Evolutionary conservation across 441 rosid species (phyloP), one percentile per base, ranked within the genome.

Genomic region (Metrosideros polymorpha): DNA sequence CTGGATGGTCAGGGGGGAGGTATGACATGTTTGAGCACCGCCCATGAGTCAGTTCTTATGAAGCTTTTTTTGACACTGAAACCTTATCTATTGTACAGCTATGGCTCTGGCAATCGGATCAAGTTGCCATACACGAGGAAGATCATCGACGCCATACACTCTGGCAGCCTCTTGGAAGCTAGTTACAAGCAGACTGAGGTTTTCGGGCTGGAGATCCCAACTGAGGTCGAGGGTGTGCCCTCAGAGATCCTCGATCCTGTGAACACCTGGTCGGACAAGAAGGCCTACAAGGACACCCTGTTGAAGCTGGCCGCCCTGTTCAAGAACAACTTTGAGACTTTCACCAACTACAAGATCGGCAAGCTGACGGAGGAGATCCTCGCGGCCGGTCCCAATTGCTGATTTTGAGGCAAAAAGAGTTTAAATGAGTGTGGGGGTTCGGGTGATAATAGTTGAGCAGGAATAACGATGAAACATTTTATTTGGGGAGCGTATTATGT

Each of bases 1-100:
- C 99, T 4, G 99, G 99, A 86, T 97, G 99, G 99, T 95, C 99
- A 0, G 98, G 96, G 85, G 99, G 99, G 90, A 94, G 99, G 99
- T 96, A 94, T 45, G 52, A 12, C 29, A 24, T 52, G 84, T 56
- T 49, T 76, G 51, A 22, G 61, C 66, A 83, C 56, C 4, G 35
- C 19, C 9, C 27, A 24, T n/a, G 32, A 82, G 27, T 32, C 14
- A 0, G 59, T 35, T 66, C 27, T 19, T 0, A 24, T 19, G 77
- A 12, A 1, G 45, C 77, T 66, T 12, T 66, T 39, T 27, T n/a
- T 85, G 27, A 27, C 52, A 22, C 52, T 39, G 14, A 54, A 56
- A 84, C 32, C 83, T 6, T 13, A 4, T 76, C 25, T 76, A 66
- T 83, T 27, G 57, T 86, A 89, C 93, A 97, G 99, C 86, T 97